Evolutionary conservation across 352 stramenopile genomes (phyloP).

Genomic region (Globisporangium perplexum): DNA sequence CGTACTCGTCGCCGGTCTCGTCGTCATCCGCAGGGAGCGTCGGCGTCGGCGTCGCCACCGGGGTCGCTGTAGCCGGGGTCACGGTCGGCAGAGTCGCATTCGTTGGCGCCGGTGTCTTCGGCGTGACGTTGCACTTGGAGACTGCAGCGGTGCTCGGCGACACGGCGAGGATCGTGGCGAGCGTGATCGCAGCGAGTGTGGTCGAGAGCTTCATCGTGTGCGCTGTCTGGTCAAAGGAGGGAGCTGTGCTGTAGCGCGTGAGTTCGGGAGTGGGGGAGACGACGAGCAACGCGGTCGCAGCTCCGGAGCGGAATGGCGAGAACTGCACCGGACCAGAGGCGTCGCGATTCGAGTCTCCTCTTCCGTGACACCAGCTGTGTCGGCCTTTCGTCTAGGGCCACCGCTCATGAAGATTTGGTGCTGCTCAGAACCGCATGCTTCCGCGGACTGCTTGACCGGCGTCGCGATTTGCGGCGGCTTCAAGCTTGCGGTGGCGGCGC

Average conservation of each 20-base stretch:
- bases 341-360: too few relatives aligned
- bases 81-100: background rate
- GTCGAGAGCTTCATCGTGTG: background rate
- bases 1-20: background rate
- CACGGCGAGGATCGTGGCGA: background rate
- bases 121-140: background rate
- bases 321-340: too few relatives aligned
- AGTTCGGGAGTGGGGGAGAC: background rate
- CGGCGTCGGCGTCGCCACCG: background rate
- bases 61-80: background rate
- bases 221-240: background rate
- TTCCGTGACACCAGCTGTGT: background rate
- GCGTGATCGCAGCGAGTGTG: background rate
- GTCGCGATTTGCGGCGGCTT: background rate
- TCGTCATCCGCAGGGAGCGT: background rate
- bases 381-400: too few relatives aligned
- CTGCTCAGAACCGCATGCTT: background rate
- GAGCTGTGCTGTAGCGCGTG: background rate
- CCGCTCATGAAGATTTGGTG: too few relatives aligned
- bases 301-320: background rate
- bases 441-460: background rate
- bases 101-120: background rate
- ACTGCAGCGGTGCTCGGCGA: background rate
- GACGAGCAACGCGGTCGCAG: too few relatives aligned
- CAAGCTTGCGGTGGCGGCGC: background rate